Conservation (phyloP, 2,329 filamentous ascomycete species). For the Emmonsia crescens region DNA sequence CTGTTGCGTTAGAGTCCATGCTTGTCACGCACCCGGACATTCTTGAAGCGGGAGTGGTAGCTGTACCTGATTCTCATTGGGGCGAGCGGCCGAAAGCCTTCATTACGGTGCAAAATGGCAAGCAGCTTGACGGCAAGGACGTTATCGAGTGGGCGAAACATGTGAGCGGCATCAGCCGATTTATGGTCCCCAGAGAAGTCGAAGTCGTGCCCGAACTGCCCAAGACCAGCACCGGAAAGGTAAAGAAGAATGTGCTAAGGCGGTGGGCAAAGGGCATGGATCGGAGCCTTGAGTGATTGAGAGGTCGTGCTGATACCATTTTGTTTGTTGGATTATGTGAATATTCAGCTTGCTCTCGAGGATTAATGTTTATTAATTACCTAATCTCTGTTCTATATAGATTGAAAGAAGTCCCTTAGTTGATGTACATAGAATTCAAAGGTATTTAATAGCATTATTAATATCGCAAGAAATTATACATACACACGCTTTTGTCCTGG, state of each 20-base stretch:
- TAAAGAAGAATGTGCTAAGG: constrained; percentile 86
- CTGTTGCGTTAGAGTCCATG: constrained; percentile 82
- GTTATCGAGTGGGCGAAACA: constrained; percentile 80
- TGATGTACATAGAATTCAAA: neutral
- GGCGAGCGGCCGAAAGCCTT: constrained; percentile 94
- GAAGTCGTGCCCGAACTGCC: constrained; percentile 80
- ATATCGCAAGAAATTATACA: neutral
- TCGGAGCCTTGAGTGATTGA: constrained; percentile 13
- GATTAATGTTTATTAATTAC: too few species aligned
- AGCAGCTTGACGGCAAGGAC: constrained; percentile 49
- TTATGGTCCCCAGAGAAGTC: constrained; percentile 68
- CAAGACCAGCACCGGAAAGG: constrained; percentile 94
- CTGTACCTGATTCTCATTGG: constrained; percentile 81
- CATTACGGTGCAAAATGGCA: constrained; percentile 66
- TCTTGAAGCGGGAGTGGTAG: constrained; percentile 83
- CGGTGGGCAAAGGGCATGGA: constrained; percentile 63
- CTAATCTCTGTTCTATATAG: neutral
- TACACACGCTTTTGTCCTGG: neutral
- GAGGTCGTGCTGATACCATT: neutral
- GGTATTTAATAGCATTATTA: neutral
- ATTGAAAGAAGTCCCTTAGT: neutral
- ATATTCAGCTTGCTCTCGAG: neutral
- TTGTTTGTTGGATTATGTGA: neutral
- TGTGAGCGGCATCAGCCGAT: constrained; percentile 70
- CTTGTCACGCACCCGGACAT: constrained; percentile 79